phyloP scores from a whole-genome alignment of 106 monocot species.

The Allium sativum region DNA sequence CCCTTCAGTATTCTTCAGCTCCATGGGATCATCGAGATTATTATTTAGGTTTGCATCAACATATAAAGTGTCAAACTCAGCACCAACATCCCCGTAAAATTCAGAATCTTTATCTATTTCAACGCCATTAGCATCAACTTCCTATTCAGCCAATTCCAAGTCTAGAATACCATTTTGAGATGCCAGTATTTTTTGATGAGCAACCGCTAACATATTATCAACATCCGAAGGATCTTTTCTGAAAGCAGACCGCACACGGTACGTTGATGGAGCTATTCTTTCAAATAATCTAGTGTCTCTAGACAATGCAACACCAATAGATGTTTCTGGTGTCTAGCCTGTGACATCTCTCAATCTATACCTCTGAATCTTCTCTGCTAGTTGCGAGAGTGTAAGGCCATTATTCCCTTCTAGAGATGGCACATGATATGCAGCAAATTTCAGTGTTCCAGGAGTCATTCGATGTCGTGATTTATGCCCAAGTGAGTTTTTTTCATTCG shows the following conservation, averaged over 20 bases:
- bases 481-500: no score
- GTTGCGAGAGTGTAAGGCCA: no score
- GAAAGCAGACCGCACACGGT: constrained; percentile 69
- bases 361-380: no score
- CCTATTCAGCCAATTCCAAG: constrained; percentile 79
- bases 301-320: constrained; percentile 93
- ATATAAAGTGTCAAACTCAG: constrained; percentile 54
- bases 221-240: constrained; percentile 90
- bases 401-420: no score
- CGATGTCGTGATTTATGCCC: no score
- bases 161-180: constrained; percentile 82
- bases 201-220: constrained; percentile 66
- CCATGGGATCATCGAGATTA: constrained; percentile 16
- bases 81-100: constrained; percentile 77
- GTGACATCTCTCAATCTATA: constrained; percentile 90
- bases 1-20: constrained; percentile 17
- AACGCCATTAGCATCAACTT: constrained; percentile 60
- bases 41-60: constrained; percentile 20
- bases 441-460: no score
- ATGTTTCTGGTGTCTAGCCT: constrained; percentile 98
- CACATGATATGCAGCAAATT: no score
- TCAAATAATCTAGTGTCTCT: constrained; percentile 92
- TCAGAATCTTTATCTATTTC: constrained; percentile 92
- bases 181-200: constrained; percentile 71
- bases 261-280: constrained; percentile 97